phyloP scores from a whole-genome alignment of 495 filamentous ascomycete species.

The Hypoxylon intermedium region DNA sequence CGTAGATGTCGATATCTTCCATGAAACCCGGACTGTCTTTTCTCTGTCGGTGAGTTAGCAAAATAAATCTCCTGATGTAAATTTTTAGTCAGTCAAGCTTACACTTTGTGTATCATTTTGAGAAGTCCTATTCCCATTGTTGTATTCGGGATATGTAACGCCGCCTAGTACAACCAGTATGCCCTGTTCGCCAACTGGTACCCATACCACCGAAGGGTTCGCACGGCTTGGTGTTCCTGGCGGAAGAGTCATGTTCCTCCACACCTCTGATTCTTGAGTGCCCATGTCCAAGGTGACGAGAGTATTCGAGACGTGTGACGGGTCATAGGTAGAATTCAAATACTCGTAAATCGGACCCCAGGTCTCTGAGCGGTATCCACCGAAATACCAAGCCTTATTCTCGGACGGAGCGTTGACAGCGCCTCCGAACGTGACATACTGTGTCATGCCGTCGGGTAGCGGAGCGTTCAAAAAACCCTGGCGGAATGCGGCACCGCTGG shows the following conservation, averaged over 20 bases:
- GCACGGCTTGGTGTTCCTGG: constrained; percentile 59
- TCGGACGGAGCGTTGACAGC: constrained; percentile 71
- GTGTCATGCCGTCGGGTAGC: constrained; percentile 58
- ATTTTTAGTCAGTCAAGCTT: constrained; percentile 26
- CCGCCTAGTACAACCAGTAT: constrained; percentile 72
- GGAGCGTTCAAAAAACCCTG: constrained; percentile 47
- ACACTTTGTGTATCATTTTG: constrained; percentile 54
- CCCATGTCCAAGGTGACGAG: constrained; percentile 69
- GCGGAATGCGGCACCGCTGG: constrained; percentile 46
- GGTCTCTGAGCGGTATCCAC: constrained; percentile 60
- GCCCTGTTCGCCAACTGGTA: constrained; percentile 69
- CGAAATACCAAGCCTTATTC: constrained; percentile 76
- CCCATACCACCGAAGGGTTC: constrained; percentile 71
- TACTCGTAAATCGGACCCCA: constrained; percentile 55
- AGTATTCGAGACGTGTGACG: constrained; percentile 51
- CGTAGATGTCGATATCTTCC: constrained; percentile 71
- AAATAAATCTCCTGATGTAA: not conserved
- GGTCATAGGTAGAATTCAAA: constrained; percentile 42
- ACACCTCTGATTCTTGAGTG: constrained; percentile 54
- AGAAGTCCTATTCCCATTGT: constrained; percentile 35
- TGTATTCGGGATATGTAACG: constrained; percentile 60
- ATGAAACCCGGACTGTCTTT: constrained; percentile 65
- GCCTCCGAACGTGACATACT: constrained; percentile 70
- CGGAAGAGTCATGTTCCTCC: constrained; percentile 65
- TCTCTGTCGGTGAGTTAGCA: constrained; percentile 42